Evolutionary conservation across 495 filamentous ascomycete species (phyloP), one percentile per base, ranked within the genome.

Genomic region (Lepidopterella palustris): DNA sequence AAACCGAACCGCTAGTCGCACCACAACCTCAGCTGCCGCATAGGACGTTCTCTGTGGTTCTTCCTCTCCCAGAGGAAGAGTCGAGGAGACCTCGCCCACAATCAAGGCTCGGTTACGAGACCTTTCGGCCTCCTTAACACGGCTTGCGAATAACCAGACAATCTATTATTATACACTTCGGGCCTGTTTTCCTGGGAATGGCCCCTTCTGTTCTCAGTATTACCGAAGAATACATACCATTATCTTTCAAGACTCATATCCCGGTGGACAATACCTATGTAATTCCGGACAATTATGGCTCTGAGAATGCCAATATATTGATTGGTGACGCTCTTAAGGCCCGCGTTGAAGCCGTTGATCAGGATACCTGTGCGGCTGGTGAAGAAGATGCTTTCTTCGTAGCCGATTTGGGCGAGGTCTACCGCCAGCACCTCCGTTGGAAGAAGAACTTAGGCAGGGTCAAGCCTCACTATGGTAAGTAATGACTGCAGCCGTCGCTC

Each of bases 311-410:
- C 28, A 71, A 70, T 55, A 60, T 68, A 60, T 64, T 95, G 76
- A 87, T 97, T 69, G 80, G 86, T 63, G 79, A 89, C 64, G 84
- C 90, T 66, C 77, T 97, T 68, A 88, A 87, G 77, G 82, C 84
- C 63, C 90, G 88, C 58, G 85, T 96, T 53, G 81, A 88, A 59
- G 81, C 74, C 62, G 85, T 97, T 64, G 83, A 98, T 79, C 83
- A 86, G 58, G 88, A 97, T 65, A 76, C 74, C 58, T 97, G 95
- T 73, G 88, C 86, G 52, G 80, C 89, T 28, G 95, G 95, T 57
- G 92, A 89, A 58, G 93, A 97, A 75, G 93, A 97, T 79, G 84
- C 93, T 28, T 99, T 97, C 74, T 97, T 96, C 73, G 95, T 99
- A 60, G 92, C 88, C 63, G 93, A 99, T 77, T 85, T 99, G 74